phyloP scores from a whole-genome alignment of 495 filamentous ascomycete species.

The Xylaria curta region DNA sequence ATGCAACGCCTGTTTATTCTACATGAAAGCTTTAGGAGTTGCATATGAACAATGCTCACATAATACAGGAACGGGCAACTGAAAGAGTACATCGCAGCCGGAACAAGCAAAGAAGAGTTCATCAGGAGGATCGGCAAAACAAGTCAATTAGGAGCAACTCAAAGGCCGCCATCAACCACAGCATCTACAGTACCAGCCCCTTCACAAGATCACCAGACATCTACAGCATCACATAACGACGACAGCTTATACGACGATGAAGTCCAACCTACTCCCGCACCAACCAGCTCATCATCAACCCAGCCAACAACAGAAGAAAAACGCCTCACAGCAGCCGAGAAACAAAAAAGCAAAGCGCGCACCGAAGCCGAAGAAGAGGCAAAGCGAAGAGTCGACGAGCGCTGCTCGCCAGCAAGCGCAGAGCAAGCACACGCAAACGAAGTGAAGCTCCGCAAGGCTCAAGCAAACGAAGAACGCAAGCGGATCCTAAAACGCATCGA shows the following conservation, averaged over 20 bases:
- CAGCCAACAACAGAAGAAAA: constrained; percentile 35
- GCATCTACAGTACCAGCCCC: not conserved
- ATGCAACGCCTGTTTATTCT: constrained; percentile 35
- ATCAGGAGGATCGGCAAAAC: constrained; percentile 52
- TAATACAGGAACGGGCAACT: constrained; percentile 62
- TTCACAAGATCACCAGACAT: constrained; percentile 21
- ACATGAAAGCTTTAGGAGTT: too few relatives aligned
- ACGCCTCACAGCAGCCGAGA: constrained; percentile 37
- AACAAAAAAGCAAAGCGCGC: constrained; percentile 44
- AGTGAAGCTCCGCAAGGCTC: constrained; percentile 57
- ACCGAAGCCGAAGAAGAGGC: constrained; percentile 44
- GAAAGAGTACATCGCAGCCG: constrained; percentile 68
- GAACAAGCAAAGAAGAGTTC: constrained; percentile 65
- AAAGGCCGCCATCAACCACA: constrained; percentile 21
- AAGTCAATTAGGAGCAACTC: constrained; percentile 35
- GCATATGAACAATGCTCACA: constrained; percentile 1
- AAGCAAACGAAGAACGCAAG: constrained; percentile 64
- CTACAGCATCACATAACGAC: constrained; percentile 8
- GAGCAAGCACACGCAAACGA: constrained; percentile 52
- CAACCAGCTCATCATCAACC: constrained; percentile 10
- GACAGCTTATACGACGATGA: constrained; percentile 36
- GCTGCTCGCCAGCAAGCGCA: constrained; percentile 26
- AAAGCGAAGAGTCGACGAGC: constrained; percentile 38
- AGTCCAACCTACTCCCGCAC: constrained; percentile 11
- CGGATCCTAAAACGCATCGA: constrained; percentile 68